Base-by-base conservation (phyloP, 1,284 basidiomycete species). In the Testicularia cyperi region DNA sequence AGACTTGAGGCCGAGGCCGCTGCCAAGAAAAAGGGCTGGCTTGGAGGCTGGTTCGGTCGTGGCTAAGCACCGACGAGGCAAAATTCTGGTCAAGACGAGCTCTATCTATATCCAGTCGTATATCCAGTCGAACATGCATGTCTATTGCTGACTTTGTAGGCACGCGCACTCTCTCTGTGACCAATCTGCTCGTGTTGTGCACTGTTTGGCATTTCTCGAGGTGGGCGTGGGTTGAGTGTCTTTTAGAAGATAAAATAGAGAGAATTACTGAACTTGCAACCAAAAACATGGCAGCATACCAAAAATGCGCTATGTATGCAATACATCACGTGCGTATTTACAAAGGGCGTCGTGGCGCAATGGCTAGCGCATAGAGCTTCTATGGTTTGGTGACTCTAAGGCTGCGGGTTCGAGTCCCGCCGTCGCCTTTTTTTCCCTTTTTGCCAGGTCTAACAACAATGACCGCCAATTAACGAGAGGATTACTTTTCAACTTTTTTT, bases 1-100 rank as follows among this genome's bases (percentile, higher is more conserved):
- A 44, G 47, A 23, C 32, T 36, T 13, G 47, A 57, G 29, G 58
- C 47, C 19, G 51, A 65, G 27, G 53, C 49, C 18, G 47, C 47
- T 15, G 34, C 42, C 36, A 56, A 63, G 42, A 65, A 56, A 51
- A 58, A 52, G 25, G 60, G 71, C 14, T 75, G 73, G 73, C 54
- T 75, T 31, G 60, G 70, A 12, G 65, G 73, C 8, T 75, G 73
- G 73, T 69, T 75, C 32, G 54, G 60, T 29, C 49, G 60, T 27
- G 38, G 44, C 3, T 62, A 15, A 22, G n/a, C n/a, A n/a, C n/a
- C n/a, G n/a, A n/a, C n/a, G n/a, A n/a, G n/a, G n/a, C n/a, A n/a
- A n/a, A n/a, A n/a, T n/a, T n/a, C n/a, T n/a, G n/a, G n/a, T n/a
- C n/a, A n/a, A n/a, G n/a, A n/a, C n/a, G n/a, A n/a, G n/a, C n/a